These are phyloP conservation scores for Boletus albobrunnescens DNA, from an alignment of 1,284 basidiomycete genomes.

Conservation along the genomic window DNA sequence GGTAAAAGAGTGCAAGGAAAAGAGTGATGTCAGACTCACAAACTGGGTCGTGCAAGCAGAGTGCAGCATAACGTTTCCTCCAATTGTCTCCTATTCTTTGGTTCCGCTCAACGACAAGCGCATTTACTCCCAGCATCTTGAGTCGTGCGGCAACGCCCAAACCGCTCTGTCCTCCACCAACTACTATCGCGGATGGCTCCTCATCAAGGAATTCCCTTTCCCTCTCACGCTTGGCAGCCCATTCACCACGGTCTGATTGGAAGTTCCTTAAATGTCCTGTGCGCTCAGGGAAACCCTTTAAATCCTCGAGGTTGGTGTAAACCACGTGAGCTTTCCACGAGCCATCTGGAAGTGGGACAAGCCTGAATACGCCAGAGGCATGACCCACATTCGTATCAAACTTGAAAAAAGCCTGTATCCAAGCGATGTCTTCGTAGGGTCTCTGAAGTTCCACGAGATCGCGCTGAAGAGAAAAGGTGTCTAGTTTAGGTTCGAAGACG, in stretches of 20 bases:
- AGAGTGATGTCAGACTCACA: slow-evolving; percentile 26
- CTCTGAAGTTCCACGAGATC: slow-evolving; percentile 31
- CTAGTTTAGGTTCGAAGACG: slow-evolving; percentile 26
- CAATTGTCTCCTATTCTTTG: slow-evolving; percentile 24
- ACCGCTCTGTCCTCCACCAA: slow-evolving; percentile 44
- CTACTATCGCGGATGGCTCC: slow-evolving; percentile 36
- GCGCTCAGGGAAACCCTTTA: slow-evolving; percentile 41
- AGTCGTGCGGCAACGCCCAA: slow-evolving; percentile 38
- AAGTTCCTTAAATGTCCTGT: slow-evolving; percentile 36
- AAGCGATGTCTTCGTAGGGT: slow-evolving; percentile 50
- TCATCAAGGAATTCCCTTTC: slow-evolving; percentile 36
- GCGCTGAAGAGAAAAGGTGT: slow-evolving; percentile 23
- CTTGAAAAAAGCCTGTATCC: slow-evolving; percentile 49
- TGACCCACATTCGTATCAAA: slow-evolving; percentile 50
- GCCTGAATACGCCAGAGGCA: slow-evolving; percentile 46
- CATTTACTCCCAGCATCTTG: slow-evolving; percentile 38
- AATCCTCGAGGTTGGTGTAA: slow-evolving; percentile 38
- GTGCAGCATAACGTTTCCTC: slow-evolving; percentile 30
- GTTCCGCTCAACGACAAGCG: slow-evolving; percentile 36
- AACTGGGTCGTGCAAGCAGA: slow-evolving; percentile 29
- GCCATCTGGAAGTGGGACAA: slow-evolving; percentile 44
- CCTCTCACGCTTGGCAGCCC: slow-evolving; percentile 38
- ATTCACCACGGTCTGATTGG: slow-evolving; percentile 38
- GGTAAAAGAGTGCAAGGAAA: background rate
- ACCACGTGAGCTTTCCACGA: slow-evolving; percentile 47